Base-by-base conservation (phyloP, 1,284 basidiomycete genomes). In the Lentinula novae-zelandiae region DNA sequence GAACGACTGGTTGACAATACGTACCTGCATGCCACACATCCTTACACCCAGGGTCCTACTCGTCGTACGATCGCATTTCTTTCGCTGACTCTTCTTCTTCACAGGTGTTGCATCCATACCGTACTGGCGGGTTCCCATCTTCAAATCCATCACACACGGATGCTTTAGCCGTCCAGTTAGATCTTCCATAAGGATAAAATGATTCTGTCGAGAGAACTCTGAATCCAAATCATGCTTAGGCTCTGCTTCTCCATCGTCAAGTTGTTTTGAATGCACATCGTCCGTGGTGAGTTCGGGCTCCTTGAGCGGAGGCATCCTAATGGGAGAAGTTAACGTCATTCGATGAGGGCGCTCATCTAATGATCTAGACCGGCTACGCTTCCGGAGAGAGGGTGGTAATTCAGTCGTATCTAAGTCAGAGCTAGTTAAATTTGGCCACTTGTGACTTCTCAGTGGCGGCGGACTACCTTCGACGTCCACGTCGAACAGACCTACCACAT, bases 101-200 rank as follows among this genome's bases (percentile, higher is more conserved):
- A 87, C 82, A 0, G 89, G 79, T 3, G 92, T 93, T 22, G 96
- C 96, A 69, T 98, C 94, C 75, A 97, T 92, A 13, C 97, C 97
- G 75, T 99, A 98, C 76, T 99, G 96, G 48, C 96, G 83, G 38
- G 96, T 98, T 12, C 96, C 96, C 96, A 99, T 99, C 81, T 99
- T 99, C 68, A 99, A 80, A 75, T 99, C 96, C 66, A 99, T 85
- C 48, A 99, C 97, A 71, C 96, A 99, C 3, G 97, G 94, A 57
- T 86, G 87, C 73, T 92, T 96, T 67, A 98, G 76, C n/a, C 92
- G 81, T 20, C 97, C 97, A 1, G 96, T 99, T 50, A 99, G 78
- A 71, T 99, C 97, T 75, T 99, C 96, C 93, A 99, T 96, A 64
- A 99, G 82, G 67, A 99, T 95, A 74, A 99, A 99, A 71, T 98